Evolutionary conservation across 208 protist genomes (phyloP).

Genomic region (Endotrypanum monterogeii): DNA sequence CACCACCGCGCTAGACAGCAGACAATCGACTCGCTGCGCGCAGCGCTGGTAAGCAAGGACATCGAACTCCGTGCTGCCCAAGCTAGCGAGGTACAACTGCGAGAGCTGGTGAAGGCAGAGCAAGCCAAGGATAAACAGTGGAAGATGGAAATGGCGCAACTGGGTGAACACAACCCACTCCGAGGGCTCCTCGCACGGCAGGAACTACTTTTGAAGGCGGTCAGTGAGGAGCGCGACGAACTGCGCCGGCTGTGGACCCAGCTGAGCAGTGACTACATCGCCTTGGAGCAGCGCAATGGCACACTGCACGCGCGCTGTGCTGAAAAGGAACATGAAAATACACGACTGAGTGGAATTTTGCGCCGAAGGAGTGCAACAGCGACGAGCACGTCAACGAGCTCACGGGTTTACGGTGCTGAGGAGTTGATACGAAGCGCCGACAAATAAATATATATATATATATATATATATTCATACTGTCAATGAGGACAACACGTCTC

Average conservation of each 20-base stretch:
- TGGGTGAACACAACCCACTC: constrained; percentile 52
- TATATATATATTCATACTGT: too few relatives aligned
- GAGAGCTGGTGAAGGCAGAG: constrained; percentile 33
- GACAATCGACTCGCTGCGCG: constrained; percentile 24
- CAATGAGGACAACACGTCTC: background rate
- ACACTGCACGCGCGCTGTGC: constrained; percentile 76
- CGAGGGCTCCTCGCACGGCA: constrained; percentile 60
- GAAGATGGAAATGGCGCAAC: constrained; percentile 33
- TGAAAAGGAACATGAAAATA: constrained; percentile 72
- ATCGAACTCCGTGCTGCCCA: constrained; percentile 25
- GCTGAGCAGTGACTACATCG: constrained; percentile 65
- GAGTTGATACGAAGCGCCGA: too few relatives aligned
- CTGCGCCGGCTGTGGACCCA: constrained; percentile 55
- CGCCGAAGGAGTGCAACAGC: constrained; percentile 7
- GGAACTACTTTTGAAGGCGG: constrained; percentile 45
- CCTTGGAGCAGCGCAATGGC: constrained; percentile 69
- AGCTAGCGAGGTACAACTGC: constrained; percentile 38
- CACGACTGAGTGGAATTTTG: constrained; percentile 49
- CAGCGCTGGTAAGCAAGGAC: constrained; percentile 25
- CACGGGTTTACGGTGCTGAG: background rate
- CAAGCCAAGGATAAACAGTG: constrained; percentile 39
- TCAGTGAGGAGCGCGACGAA: constrained; percentile 59
- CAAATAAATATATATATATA: too few relatives aligned
- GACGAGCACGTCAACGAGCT: background rate
- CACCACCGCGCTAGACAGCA: constrained; percentile 21